These are phyloP conservation scores for Talaromyces pinophilus DNA, from an alignment of 2,329 filamentous ascomycete species.

Conservation along the genomic window DNA sequence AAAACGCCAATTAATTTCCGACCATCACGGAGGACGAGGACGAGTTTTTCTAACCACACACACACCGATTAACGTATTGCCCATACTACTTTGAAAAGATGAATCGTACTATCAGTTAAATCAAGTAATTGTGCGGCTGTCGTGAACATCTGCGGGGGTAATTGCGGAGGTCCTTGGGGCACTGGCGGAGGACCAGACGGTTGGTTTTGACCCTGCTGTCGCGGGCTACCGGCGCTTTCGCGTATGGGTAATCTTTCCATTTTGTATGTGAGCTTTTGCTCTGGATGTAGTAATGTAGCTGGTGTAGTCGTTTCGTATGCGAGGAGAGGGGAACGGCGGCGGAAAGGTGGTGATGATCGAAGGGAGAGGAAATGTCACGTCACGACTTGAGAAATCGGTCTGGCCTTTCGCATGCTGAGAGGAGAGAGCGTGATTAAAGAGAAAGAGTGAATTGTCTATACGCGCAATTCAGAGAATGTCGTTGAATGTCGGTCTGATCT, in stretches of 20 bases:
- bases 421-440: not conserved
- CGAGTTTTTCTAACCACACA: slow-evolving; percentile 75
- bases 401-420: slow-evolving; percentile 26
- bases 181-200: slow-evolving; percentile 30
- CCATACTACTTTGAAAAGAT: not conserved
- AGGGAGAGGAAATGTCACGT: slow-evolving; percentile 14
- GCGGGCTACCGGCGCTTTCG: slow-evolving; percentile 17
- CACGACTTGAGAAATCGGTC: slow-evolving; percentile 16
- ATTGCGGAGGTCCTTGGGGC: slow-evolving; percentile 47
- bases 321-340: not conserved
- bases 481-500: not conserved
- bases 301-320: not conserved
- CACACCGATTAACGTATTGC: not conserved
- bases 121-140: slow-evolving; percentile 94
- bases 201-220: slow-evolving; percentile 26
- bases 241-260: slow-evolving; percentile 24
- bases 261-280: not conserved
- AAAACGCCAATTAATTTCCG: slow-evolving; percentile 91
- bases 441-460: slow-evolving; percentile 1
- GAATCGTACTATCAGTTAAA: slow-evolving; percentile 85
- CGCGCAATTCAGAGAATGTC: not conserved
- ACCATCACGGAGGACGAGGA: slow-evolving; percentile 87
- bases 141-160: slow-evolving; percentile 90
- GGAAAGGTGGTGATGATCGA: not conserved
- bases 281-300: not conserved